Conservation (phyloP, 1,284 basidiomycete species). For the Tremellales sp. region DNA sequence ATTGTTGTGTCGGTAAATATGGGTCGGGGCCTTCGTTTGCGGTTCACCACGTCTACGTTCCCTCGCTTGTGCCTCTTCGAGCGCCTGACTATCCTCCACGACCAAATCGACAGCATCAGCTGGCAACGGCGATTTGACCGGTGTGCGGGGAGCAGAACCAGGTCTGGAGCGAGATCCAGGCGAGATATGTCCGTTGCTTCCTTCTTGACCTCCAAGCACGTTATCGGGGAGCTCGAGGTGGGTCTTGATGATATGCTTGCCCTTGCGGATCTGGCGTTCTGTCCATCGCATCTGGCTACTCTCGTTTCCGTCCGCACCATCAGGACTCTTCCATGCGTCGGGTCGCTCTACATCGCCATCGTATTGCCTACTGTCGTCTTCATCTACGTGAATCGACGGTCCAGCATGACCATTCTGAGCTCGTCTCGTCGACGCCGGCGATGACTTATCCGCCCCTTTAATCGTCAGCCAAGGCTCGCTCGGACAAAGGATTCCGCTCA, state of each 20-base stretch:
- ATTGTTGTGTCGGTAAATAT: constrained; percentile 28
- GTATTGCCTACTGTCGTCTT: constrained; percentile 21
- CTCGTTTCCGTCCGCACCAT: constrained; percentile 8
- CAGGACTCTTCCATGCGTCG: constrained; percentile 11
- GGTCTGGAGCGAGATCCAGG: constrained; percentile 39
- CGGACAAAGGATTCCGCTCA: constrained; percentile 17
- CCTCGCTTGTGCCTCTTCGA: constrained; percentile 32
- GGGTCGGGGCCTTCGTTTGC: constrained; percentile 34
- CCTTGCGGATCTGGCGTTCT: constrained; percentile 15
- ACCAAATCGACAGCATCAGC: constrained; percentile 74
- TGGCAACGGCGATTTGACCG: constrained; percentile 49
- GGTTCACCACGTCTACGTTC: constrained; percentile 36
- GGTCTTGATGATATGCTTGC: constrained; percentile 4
- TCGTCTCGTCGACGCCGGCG: neutral
- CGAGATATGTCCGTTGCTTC: neutral
- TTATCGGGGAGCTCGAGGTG: constrained; percentile 9
- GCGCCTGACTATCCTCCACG: constrained; percentile 49
- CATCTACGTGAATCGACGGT: neutral
- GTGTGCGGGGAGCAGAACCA: constrained; percentile 36
- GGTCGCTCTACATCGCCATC: constrained; percentile 36
- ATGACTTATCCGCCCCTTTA: constrained; percentile 29
- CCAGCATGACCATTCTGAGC: neutral
- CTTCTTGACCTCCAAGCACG: constrained; percentile 43
- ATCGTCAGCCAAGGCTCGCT: constrained; percentile 3
- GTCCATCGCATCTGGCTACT: constrained; percentile 21